Evolutionary conservation across 805 yeast species (phyloP), one percentile per base, ranked within the genome.

Genomic region (Monosporozyma siamensis): DNA sequence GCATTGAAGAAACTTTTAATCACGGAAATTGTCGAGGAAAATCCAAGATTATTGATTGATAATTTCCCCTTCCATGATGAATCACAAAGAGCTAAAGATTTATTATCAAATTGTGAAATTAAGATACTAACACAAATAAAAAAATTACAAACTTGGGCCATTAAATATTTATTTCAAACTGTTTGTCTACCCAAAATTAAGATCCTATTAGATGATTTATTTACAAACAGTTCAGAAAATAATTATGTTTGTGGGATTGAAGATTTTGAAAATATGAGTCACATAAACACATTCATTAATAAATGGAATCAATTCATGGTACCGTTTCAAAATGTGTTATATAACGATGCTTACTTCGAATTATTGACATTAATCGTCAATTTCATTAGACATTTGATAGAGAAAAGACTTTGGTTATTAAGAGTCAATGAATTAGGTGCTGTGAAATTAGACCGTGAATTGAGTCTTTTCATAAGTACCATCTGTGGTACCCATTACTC

Each of bases 381-480:
- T 3, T 66, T 73, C 35, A 54, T 85, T 21, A 77, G 87, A 2
- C 65, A 65, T 17, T 51, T 73, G 14, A 53, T 87, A 3, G 95
- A 86, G 54, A 71, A 74, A 47, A 79, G 79, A 51, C 66, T 90
- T 23, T 75, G 90, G 78, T 50, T 69, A 3, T 67, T 84, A 37
- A 77, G 75, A 49, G 76, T 87, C 46, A 88, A 85, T 55, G 94
- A 84, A 51, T 63, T 84, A 32, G 97, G 97, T 1, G 79, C 94
- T 0, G 71, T 87, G 15, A 82, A 80, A 49, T 66, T 92, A 39
- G 97, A 92, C 49, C 77, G 84, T 45, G 95, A 89, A 56, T 65
- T 88, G 18, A 77, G 88, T 38, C 69, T 75, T 22, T 71, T 90
- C 26, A 83, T 92, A 40, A 74, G 80, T 36, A 82, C 81, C 44